Base-by-base conservation (phyloP, 495 filamentous ascomycete genomes). In the Podospora australis region DNA sequence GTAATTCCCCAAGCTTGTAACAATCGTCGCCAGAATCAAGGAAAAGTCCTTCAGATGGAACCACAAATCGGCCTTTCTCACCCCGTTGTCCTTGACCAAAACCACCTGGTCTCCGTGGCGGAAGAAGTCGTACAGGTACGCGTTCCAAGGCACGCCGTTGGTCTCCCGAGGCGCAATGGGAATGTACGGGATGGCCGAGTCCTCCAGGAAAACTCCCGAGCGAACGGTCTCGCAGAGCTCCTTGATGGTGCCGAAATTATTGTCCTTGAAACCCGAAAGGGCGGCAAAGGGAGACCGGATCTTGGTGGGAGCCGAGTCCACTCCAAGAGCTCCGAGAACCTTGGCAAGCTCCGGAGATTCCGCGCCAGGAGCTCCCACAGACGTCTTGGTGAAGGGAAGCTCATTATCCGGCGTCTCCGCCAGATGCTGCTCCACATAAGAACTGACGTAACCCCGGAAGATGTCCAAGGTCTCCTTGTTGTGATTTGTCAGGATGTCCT, bases 91-190 rank as follows among this genome's bases (percentile, higher is more conserved):
- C 4, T 32, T 64, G 13, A 73, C 70, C 6, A 90, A 66, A 0
- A 76, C 68, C 4, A 63, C 49, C 7, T 76, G 43, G 54, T 81
- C 74, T 4, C 85, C 86, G 51, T 90, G 78, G 58, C 77, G 80
- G 75, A 75, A 87, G 63, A 88, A 90, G 54, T 89, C 84, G 42
- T 80, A 78, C 7, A 90, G 65, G 52, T 87, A 88, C 0, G 83
- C 83, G 54, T 90, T 89, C 39, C 83, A 58, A 53, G 14, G 76
- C 67, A n/a, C 62, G 39, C 13, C 62, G 61, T 4, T 29, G 20
- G 61, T 59, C 44, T 80, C 73, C 21, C 80, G 70, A 0, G 79
- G 73, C 46, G 72, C 70, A 4, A 83, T 57, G 20, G 71, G 69
- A 1, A 89, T 60, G 63, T 83, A 76, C 0, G 86, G 86, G 22